Evolutionary conservation across 306 rosid genomes (phyloP).

Genomic region (Erythrophleum fordii): DNA sequence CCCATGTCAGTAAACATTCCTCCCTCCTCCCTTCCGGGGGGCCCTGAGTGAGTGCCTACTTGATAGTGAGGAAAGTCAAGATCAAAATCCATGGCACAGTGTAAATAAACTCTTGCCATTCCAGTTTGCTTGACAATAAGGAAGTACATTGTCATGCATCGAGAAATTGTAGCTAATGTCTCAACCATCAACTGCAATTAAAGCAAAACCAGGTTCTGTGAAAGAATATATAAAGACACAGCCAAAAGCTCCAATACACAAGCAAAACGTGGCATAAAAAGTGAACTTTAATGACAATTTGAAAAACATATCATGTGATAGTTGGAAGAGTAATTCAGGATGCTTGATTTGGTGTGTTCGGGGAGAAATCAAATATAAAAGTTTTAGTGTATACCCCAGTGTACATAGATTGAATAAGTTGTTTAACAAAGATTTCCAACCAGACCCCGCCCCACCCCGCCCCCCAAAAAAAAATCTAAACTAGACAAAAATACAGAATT

Average conservation of each 20-base stretch:
- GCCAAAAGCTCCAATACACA: slow-evolving; percentile 93
- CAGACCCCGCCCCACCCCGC: not conserved
- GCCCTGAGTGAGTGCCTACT: not conserved
- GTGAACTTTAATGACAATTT: slow-evolving; percentile 21
- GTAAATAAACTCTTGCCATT: slow-evolving; percentile 56
- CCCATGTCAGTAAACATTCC: too few species aligned
- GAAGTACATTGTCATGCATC: slow-evolving; percentile 75
- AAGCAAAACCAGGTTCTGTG: slow-evolving; percentile 86
- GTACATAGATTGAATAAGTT: too few species aligned
- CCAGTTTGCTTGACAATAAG: slow-evolving; percentile 63
- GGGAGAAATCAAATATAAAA: not conserved
- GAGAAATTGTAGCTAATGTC: slow-evolving; percentile 76
- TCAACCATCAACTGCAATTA: slow-evolving; percentile 74
- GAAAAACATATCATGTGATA: slow-evolving; percentile 22
- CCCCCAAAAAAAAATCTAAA: not conserved
- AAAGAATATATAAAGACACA: slow-evolving; percentile 83
- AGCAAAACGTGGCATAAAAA: slow-evolving; percentile 68
- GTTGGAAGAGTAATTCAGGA: slow-evolving; percentile 25
- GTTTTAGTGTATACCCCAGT: too few species aligned
- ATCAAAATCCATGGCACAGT: slow-evolving; percentile 28
- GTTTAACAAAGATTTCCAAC: too few species aligned
- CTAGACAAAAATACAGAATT: not conserved
- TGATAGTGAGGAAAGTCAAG: slow-evolving; percentile 23
- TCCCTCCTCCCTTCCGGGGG: too few species aligned
- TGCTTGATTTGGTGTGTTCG: not conserved